Conservation (phyloP, 2,329 filamentous ascomycete species). For the Gaeumannomyces tritici region DNA sequence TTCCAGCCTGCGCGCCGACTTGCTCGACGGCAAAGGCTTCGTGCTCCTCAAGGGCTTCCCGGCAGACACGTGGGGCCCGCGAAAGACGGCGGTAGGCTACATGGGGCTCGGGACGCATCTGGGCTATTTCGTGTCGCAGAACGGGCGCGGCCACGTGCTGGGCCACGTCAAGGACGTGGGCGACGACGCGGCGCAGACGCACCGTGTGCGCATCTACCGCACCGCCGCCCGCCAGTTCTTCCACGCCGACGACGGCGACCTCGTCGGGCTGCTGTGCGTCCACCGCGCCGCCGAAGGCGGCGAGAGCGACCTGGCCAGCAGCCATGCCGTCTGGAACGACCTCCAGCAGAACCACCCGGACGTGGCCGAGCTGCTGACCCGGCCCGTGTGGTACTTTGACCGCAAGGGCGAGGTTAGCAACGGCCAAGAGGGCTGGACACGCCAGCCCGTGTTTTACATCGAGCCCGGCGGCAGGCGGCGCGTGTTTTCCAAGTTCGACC, state of each 20-base stretch:
- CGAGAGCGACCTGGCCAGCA: conserved; percentile 71
- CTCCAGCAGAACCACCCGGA: conserved; percentile 68
- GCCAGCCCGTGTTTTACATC: conserved; percentile 64
- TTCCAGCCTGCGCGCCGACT: conserved; percentile 25
- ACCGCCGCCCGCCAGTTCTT: conserved; percentile 81
- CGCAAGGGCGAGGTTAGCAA: conserved; percentile 73
- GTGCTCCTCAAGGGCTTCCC: conserved; percentile 83
- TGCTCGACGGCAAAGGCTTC: conserved; percentile 77
- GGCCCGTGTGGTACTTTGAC: conserved; percentile 86
- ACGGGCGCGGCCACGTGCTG: conserved; percentile 74
- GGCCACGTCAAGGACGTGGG: conserved; percentile 86
- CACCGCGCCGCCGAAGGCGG: conserved; percentile 71
- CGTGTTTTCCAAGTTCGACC: conserved; percentile 81
- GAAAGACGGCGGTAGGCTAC: conserved; percentile 80
- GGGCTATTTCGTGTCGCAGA: conserved; percentile 82
- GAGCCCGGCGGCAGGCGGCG: conserved; percentile 57
- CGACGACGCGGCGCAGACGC: conserved; percentile 70
- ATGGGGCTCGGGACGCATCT: conserved; percentile 82
- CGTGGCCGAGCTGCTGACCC: conserved; percentile 63
- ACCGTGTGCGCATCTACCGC: conserved; percentile 82
- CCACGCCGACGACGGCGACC: conserved; percentile 73
- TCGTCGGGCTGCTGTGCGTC: conserved; percentile 77
- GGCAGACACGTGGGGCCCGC: conserved; percentile 62
- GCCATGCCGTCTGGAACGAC: conserved; percentile 74
- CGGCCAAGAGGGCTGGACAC: conserved; percentile 67